Evolutionary conservation across 257 asterid genomes (phyloP), one percentile per base, ranked within the genome.

Genomic region (Handroanthus guayacan): DNA sequence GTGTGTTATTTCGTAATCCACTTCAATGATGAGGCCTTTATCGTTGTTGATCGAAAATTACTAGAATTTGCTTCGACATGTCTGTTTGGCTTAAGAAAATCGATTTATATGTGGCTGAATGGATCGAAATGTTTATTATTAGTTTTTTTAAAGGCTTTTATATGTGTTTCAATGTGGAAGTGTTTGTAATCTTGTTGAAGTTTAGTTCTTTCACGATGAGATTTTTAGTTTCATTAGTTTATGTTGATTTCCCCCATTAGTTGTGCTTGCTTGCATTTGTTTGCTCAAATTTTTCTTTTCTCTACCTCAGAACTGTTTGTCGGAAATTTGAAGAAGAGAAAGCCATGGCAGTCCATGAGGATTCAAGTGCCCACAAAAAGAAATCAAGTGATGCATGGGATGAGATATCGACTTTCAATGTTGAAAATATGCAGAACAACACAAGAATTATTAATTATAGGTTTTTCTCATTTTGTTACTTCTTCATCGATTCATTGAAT

Each of bases 371-470:
- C 25, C 72, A 67, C 55, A 83, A 82, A 74, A 87, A 85, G 84
- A 84, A 89, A 76, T 83, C 89, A 9, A 80, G 84, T 58, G 90
- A 83, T 71, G 55, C 51, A 56, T 75, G 78, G 79, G 88, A 90
- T 75, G 96, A 83, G 74, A 81, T 91, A 73, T 89, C 89, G 4
- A 88, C 88, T 69, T 82, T 87, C 87, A 88, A 89, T 84, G 90
- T 80, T 54, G 96, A 93, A 76, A 88, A 88, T 84, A 79, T 88
- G 86, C 95, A 80, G 70, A 91, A 83, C 87, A 93, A 93, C 80
- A 80, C 88, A 36, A 93, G 86, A 79, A 68, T 88, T 62, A 89
- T 93, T 51, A 70, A 78, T 50, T 93, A 93, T 82, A 87, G 98
- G 98, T 25, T 93, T 66, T 62, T 82, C 76, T 66, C 48, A 18